Conservation (phyloP, 441 rosid genomes). For the Euphorbia celastroides region DNA sequence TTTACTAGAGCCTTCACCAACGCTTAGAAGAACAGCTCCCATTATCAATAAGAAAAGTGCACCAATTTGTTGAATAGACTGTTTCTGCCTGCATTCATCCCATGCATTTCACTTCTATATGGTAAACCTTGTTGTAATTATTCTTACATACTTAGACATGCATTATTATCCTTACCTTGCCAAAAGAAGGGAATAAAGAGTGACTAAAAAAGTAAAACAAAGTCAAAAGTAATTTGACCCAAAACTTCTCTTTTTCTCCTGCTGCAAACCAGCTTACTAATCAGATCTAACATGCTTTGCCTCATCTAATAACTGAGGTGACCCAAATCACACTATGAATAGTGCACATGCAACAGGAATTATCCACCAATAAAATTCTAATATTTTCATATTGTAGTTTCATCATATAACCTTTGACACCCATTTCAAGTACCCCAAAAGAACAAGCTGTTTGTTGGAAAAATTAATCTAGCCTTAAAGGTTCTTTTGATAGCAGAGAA, state of each 20-base stretch:
- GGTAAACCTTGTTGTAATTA: neutral
- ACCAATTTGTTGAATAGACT: conserved; percentile 83
- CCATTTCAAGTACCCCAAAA: conserved; percentile 1
- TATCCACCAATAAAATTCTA: neutral
- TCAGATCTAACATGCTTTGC: conserved; percentile 2
- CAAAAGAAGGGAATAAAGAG: neutral
- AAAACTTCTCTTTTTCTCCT: neutral
- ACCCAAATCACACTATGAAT: neutral
- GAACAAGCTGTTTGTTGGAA: neutral
- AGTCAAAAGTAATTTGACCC: conserved; percentile 3
- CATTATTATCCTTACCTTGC: neutral
- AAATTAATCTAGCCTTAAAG: neutral
- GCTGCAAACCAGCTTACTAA: neutral
- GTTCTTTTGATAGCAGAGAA: neutral
- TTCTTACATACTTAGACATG: neutral
- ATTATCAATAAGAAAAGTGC: conserved; percentile 78
- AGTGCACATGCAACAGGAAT: neutral
- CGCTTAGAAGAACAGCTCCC: conserved; percentile 87
- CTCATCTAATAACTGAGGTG: neutral
- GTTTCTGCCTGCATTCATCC: conserved; percentile 65
- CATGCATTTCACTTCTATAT: conserved; percentile 6
- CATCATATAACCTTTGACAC: neutral
- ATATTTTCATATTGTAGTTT: neutral
- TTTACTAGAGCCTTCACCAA: conserved; percentile 92
- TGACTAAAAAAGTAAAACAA: neutral